Evolutionary conservation across 2,329 filamentous ascomycete species (phyloP), one percentile per base, ranked within the genome.

Genomic region (Penicillium sp.): DNA sequence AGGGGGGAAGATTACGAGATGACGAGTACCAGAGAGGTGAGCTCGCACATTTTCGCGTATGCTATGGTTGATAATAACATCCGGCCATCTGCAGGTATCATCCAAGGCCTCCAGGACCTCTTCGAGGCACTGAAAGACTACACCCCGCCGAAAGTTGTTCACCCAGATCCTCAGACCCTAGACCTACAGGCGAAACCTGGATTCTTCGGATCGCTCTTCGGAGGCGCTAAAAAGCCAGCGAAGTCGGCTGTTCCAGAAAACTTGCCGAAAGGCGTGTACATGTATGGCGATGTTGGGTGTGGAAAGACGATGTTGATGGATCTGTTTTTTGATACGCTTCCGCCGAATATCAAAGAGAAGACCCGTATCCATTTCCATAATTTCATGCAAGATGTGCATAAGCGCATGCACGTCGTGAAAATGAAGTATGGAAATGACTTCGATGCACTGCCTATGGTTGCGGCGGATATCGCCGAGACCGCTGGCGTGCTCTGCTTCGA

Each of bases 251-350:
- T 95, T 21, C 86, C 91, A 1, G 74, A 81, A n/a, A 81, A 88
- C 59, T 79, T 97, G 1, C 94, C 94, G 0, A 88, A 90, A 61
- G 94, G 94, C 0, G 76, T 99, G 31, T 99, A 99, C 74, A 88
- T 99, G 72, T 97, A 90, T 67, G 94, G 94, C 54, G 94, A 99
- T 71, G 94, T 99, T 2, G 94, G 94, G 39, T 95, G 91, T 66
- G 94, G 94, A 58, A 99, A 99, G 81, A 99, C 94, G 2, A 99
- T 99, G 94, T 81, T 99, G 69, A 99, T 99, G 94, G 93, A 99
- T 71, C 80, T 99, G 46, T 97, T 97, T 74, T 96, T 92, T 77
- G 92, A 97, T 60, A 97, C 93, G 0, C 79, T 97, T 21, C 94
- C 94, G 0, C 72, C 79, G 14, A 88, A 88, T 55, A 92, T 97